A percentile compares a stretch with the other conserved stretches of the same genome.
phyloP scores from a whole-genome alignment of 2,329 filamentous ascomycete genomes.

The Sporothrix inflata region DNA sequence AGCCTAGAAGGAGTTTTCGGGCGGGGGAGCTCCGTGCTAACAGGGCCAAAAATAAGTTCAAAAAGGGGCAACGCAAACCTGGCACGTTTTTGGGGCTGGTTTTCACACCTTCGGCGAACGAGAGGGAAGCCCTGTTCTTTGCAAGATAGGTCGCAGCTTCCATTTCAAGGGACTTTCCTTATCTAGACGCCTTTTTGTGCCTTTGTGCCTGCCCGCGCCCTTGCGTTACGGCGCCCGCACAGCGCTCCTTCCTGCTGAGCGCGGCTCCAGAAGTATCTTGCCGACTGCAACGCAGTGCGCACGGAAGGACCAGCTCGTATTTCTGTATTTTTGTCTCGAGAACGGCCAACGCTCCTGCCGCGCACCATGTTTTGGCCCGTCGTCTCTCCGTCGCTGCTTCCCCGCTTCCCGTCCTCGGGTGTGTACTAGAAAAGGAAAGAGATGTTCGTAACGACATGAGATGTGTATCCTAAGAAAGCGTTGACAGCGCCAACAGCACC shows the following conservation, averaged over 20 bases:
- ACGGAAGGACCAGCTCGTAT: conserved; percentile 5
- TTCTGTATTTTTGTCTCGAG: background rate
- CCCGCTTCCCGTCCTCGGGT: background rate
- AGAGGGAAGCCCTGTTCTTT: background rate
- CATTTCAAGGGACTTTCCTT: conserved; percentile 10
- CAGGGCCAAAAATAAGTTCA: background rate
- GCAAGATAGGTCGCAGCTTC: background rate
- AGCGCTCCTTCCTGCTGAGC: background rate
- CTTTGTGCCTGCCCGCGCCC: background rate
- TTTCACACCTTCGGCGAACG: background rate
- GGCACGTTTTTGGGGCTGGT: too few species aligned
- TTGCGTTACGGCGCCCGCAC: background rate
- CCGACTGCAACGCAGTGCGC: background rate
- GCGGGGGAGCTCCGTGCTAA: conserved; percentile 29
- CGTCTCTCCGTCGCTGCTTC: background rate
- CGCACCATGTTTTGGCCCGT: conserved; percentile 3
- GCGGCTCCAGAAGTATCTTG: conserved; percentile 8
- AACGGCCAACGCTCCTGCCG: background rate
- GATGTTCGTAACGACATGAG: background rate
- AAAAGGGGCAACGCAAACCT: conserved; percentile 20
- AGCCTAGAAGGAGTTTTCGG: background rate
- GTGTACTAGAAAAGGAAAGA: conserved; percentile 7
- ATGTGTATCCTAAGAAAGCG: background rate
- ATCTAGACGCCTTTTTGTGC: background rate
- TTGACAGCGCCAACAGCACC: background rate